Evolutionary conservation across 2,329 filamentous ascomycete genomes (phyloP), one percentile per base, ranked within the genome.

Genomic region (Nakataea oryzae): DNA sequence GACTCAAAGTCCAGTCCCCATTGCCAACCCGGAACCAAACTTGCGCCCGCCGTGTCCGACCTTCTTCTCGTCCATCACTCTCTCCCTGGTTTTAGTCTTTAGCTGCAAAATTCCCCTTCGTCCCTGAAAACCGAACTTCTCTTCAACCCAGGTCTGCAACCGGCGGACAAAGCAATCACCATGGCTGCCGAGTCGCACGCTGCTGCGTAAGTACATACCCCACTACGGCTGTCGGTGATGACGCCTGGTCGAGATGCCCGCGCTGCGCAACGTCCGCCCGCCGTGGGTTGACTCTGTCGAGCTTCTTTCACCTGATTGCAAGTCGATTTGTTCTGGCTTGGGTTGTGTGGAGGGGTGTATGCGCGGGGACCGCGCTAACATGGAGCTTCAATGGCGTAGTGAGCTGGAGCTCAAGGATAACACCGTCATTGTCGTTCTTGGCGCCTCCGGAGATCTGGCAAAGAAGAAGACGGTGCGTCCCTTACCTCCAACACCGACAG

Each of bases 391-490:
- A 28, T n/a, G 24, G 32, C n/a, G 54, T 75, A 96, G 91, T 74
- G 87, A 86, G 72, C 83, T 96, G 78, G 95, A 99, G 86, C 88
- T 99, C 73, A 99, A 97, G 84, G 91, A 97, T 74, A 96, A 99
- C 84, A 99, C 95, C 67, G 86, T 93, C 74, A 96, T 99, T 72
- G 85, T 99, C 71, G 95, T 99, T 71, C 87, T 99, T 69, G 95
- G 95, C 72, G 95, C 95, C 67, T 99, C 95, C 61, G 95, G 95
- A 72, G 95, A 99, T 82, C 81, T 99, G 69, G 95, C 95, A 60
- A 99, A 99, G 85, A 99, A 99, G 88, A 99, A 99, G 88, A 99
- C 95, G 57, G 92, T 96, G 79, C 75, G 65, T 63, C 28, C 54
- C 60, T 63, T 60, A 61, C 47, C 6, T 24, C 26, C 34, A 59